Base-by-base conservation (phyloP, 192 early-diverging fungal species). In the Entomortierella chlamydospora region DNA sequence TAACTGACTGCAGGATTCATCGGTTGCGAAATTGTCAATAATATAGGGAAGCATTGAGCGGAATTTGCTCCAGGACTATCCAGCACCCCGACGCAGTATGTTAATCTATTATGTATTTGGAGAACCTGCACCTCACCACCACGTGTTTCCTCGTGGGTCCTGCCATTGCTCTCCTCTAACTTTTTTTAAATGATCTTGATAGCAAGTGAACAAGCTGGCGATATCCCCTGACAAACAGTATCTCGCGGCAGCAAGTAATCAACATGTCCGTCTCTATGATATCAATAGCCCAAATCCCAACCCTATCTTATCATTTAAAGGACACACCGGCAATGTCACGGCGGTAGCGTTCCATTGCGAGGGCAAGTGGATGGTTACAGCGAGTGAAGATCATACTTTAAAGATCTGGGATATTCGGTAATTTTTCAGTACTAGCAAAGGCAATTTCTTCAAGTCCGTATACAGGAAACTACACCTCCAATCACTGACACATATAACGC, bases 161-260 rank as follows among this genome's bases (percentile, higher is more conserved):
- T 42, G 10, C 25, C 28, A 29, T 10, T 39, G 42, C 41, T 12
- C 2, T 39, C 56, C 62, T n/a, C 52, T 55, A 47, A 50, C 39
- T 41, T 57, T 54, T 43, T 39, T 51, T 20, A 29, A 20, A 28
- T 31, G 17, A 22, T 20, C 41, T 61, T 10, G 25, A 55, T 56
- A 95, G 94, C 94, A 95, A 91, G 93, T 96, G 23, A 96, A 96
- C 77, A 78, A 91, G 52, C 81, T 96, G 31, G 90, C 90, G 41
- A 95, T 96, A 13, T 95, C 95, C 15, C 94, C 94, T 10, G 95
- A 96, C 73, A 96, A 96, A 65, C 86, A 94, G 25, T 92, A 90
- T 72, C 76, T 96, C 18, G 95, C 91, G 17, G 95, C 95, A 13
- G 93, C 94, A 29, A 94, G 92, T 88, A 93, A 96, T 64, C 94